Percentiles rank a stretch among this genome's conserved stretches.
Conservation (phyloP, 2,329 filamentous ascomycete species). For the Mollisiaceae sp. region DNA sequence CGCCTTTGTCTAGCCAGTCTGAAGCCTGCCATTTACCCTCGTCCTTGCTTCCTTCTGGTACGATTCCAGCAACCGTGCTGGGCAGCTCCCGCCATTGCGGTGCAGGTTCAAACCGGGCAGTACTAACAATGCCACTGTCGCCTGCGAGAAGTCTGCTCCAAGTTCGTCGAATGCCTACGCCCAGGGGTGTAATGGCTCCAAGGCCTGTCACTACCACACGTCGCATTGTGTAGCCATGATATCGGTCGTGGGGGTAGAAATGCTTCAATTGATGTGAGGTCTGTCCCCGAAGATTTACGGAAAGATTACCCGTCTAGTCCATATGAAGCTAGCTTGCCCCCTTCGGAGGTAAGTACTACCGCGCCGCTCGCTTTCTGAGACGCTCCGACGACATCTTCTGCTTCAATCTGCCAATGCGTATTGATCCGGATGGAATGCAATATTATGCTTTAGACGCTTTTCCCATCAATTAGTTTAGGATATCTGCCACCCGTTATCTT, state of each 20-base stretch:
- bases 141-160: slow-evolving; percentile 84
- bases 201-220: slow-evolving; percentile 85
- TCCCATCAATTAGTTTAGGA: background rate
- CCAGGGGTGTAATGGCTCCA: slow-evolving; percentile 82
- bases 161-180: slow-evolving; percentile 75
- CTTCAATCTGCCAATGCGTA: slow-evolving; percentile 8
- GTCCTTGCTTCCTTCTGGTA: slow-evolving; percentile 62
- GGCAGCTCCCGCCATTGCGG: slow-evolving; percentile 71
- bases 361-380: slow-evolving; percentile 10
- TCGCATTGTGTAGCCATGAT: slow-evolving; percentile 48
- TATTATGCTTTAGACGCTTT: background rate
- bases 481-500: background rate
- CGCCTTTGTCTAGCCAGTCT: slow-evolving; percentile 59
- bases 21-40: slow-evolving; percentile 55
- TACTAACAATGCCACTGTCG: slow-evolving; percentile 79
- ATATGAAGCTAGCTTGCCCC: background rate
- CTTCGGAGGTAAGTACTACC: slow-evolving; percentile 3
- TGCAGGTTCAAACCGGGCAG: slow-evolving; percentile 58
- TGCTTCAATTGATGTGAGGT: slow-evolving; percentile 4
- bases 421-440: background rate
- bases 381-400: slow-evolving; percentile 13
- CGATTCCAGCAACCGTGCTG: slow-evolving; percentile 82
- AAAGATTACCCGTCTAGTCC: background rate
- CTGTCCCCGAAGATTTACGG: background rate
- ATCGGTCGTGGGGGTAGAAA: slow-evolving; percentile 11